phyloP scores from a whole-genome alignment of 805 yeast genomes.

The Komagataella mondaviorum region DNA sequence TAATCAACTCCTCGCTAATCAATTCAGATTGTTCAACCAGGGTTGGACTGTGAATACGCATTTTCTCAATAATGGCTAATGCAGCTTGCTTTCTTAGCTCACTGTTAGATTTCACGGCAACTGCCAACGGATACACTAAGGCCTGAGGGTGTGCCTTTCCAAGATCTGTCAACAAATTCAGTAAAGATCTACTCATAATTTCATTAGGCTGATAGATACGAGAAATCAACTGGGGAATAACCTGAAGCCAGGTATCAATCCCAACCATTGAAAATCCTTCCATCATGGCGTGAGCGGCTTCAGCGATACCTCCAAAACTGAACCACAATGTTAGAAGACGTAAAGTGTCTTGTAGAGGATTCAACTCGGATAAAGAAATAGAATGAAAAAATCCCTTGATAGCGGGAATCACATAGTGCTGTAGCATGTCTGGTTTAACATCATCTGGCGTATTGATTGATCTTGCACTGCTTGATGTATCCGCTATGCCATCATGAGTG shows the following conservation, averaged over 20 bases:
- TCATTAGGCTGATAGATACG: constrained; percentile 93
- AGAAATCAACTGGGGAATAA: constrained; percentile 88
- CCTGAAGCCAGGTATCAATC: constrained; percentile 91
- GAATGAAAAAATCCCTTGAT: constrained; percentile 93
- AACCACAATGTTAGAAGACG: constrained; percentile 90
- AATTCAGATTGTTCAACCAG: constrained; percentile 87
- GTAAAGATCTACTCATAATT: constrained; percentile 65
- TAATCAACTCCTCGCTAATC: constrained; percentile 84
- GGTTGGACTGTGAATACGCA: constrained; percentile 76
- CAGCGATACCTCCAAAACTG: constrained; percentile 86
- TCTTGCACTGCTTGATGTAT: neutral
- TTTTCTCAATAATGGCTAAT: constrained; percentile 75
- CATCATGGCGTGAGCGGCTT: constrained; percentile 79
- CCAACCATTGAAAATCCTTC: constrained; percentile 86
- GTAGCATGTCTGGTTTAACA: constrained; percentile 42
- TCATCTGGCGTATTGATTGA: constrained; percentile 6
- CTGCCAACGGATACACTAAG: constrained; percentile 86
- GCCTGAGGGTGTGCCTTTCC: constrained; percentile 98
- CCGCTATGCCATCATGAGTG: constrained; percentile 1
- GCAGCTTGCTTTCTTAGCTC: constrained; percentile 88
- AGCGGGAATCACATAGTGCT: constrained; percentile 89
- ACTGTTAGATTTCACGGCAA: constrained; percentile 90
- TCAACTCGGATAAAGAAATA: constrained; percentile 72
- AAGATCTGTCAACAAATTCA: constrained; percentile 69
- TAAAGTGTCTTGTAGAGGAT: constrained; percentile 85